Conservation (phyloP, 441 rosid genomes). For the Euphorbia schlechtendalii region DNA sequence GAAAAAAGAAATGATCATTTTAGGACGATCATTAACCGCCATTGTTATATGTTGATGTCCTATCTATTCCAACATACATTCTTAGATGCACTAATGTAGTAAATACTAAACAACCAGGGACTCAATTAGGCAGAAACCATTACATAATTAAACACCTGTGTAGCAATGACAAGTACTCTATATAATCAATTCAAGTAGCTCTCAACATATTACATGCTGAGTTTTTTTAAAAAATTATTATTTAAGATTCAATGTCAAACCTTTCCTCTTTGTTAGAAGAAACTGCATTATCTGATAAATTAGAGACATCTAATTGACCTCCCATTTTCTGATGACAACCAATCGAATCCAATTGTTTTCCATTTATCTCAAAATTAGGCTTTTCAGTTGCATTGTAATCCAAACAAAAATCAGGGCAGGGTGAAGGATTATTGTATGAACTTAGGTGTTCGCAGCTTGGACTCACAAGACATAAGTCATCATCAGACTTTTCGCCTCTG, state of each 20-base stretch:
- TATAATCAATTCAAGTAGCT: not conserved
- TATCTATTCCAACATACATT: too few species aligned
- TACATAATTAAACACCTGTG: not conserved
- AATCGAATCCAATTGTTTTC: conserved; percentile 35
- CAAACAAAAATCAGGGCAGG: conserved; percentile 29
- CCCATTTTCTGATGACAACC: conserved; percentile 35
- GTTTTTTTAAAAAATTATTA: conserved; percentile 13
- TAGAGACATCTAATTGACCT: conserved; percentile 30
- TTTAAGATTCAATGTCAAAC: conserved; percentile 35
- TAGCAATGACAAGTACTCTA: not conserved
- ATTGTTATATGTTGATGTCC: not conserved
- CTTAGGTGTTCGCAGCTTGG: conserved; percentile 37
- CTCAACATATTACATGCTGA: not conserved
- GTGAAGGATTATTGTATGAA: conserved; percentile 32
- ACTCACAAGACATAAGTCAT: conserved; percentile 52
- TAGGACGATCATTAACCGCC: too few species aligned
- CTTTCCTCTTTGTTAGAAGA: conserved; percentile 47
- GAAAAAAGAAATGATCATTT: too few species aligned
- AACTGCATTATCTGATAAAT: conserved; percentile 28
- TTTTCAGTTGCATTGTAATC: conserved; percentile 35
- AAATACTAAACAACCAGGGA: conserved; percentile 2
- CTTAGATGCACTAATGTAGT: too few species aligned
- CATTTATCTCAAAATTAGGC: conserved; percentile 33
- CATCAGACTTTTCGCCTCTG: conserved; percentile 56
- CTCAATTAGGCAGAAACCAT: not conserved